Evolutionary conservation across 2,329 filamentous ascomycete species (phyloP), one percentile per base, ranked within the genome.

Genomic region (Shiraia bambusicola): DNA sequence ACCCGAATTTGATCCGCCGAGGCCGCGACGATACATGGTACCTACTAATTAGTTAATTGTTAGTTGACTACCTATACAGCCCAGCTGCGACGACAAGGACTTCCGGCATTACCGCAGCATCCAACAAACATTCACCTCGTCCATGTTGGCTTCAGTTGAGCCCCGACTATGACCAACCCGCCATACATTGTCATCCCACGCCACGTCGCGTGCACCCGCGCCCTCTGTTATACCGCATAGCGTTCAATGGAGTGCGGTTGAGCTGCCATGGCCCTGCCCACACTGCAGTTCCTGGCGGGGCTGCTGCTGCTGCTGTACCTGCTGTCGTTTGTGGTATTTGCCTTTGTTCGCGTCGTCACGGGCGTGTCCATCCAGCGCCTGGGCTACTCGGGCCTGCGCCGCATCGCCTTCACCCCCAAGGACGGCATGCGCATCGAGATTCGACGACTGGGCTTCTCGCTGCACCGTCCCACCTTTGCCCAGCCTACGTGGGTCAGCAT

Each of bases 401-500:
- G 92, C 56, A 86, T 98, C 49, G 86, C 90, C 43, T 97, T 94
- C 69, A 88, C 88, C 11, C 89, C 89, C 19, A 84, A 80, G 69
- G 89, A 95, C 79, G 93, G 93, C 56, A 75, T 95, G 61, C 86
- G 86, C 59, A 82, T 98, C 68, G 89, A 95, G 68, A 84, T 98
- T 42, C 84, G 93, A 36, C 88, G 91, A 36, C 77, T 98, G 37
- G 90, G 93, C 31, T 77, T 98, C 58, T 86, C 88, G 42, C 71
- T 97, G 50, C 93, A 98, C 71, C 84, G 91, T 4, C 93, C 93
- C 10, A 97, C 93, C 5, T 97, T 98, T 70, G 89, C 92, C 33
- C 90, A 97, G 67, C 93, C 93, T 31, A 97, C 94, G 49, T 97
- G 92, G 90, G 75, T 95, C 58, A 97, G 91, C 66, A 77, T 98